A percentile compares a stretch with the other conserved stretches of the same genome.
These are phyloP conservation scores for Oldenlandia corymbosa DNA, from an alignment of 257 asterid species.

Conservation along the genomic window DNA sequence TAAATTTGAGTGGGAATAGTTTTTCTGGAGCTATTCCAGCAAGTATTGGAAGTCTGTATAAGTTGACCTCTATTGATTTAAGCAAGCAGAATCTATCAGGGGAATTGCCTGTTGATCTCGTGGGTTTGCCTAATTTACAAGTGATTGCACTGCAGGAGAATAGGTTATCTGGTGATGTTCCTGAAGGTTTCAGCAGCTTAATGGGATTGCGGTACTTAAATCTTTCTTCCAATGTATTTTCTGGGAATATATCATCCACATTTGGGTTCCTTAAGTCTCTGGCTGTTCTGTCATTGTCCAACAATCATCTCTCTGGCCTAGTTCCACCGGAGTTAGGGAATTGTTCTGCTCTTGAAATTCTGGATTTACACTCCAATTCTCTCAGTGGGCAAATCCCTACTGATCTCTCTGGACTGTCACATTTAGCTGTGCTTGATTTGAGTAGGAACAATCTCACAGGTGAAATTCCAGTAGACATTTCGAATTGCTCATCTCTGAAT, in stretches of 20 bases:
- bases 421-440: constrained; percentile 47
- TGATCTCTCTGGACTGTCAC: constrained; percentile 41
- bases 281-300: constrained; percentile 48
- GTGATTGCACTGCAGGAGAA: constrained; percentile 68
- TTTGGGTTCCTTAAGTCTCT: constrained; percentile 64
- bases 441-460: constrained; percentile 55
- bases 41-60: constrained; percentile 55
- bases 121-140: constrained; percentile 65
- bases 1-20: constrained; percentile 57
- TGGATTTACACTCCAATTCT: constrained; percentile 49
- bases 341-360: constrained; percentile 46
- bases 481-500: constrained; percentile 48
- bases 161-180: constrained; percentile 46
- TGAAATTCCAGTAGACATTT: constrained; percentile 45
- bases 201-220: constrained; percentile 48
- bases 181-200: constrained; percentile 69
- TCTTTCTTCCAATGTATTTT: constrained; percentile 57
- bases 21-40: constrained; percentile 47
- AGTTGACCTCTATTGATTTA: constrained; percentile 46
- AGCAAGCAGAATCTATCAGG: constrained; percentile 61
- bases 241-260: constrained; percentile 52
- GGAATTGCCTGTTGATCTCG: constrained; percentile 48
- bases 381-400: constrained; percentile 45
- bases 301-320: constrained; percentile 45
- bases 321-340: constrained; percentile 59